Conservation (phyloP, 2,329 filamentous ascomycete genomes). For the Microdochium paspali region DNA sequence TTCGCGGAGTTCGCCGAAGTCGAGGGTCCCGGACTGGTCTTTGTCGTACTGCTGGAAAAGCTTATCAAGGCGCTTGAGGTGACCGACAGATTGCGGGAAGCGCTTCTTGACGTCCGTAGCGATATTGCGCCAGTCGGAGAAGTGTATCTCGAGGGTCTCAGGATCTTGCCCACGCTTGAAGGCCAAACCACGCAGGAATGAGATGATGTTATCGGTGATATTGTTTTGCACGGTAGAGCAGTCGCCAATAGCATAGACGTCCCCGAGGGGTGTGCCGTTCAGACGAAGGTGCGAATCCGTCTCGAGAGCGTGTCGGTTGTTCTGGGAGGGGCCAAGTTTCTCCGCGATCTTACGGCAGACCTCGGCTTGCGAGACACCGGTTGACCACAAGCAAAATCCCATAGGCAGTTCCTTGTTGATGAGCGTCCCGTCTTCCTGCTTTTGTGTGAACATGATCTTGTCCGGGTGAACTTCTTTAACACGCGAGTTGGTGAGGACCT, state of each 20-base stretch:
- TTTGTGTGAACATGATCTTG: conserved; percentile 83
- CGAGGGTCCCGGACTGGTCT: conserved; percentile 84
- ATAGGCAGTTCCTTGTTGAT: conserved; percentile 90
- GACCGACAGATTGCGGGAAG: conserved; percentile 83
- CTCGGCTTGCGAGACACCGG: conserved; percentile 79
- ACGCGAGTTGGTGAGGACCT: conserved; percentile 84
- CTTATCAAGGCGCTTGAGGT: conserved; percentile 81
- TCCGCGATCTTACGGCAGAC: conserved; percentile 68
- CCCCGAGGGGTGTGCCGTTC: conserved; percentile 79
- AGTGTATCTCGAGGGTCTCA: conserved; percentile 76
- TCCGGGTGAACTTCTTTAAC: conserved; percentile 82
- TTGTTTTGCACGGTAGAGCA: conserved; percentile 98
- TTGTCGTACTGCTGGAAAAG: conserved; percentile 89
- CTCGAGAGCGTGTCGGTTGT: conserved; percentile 84
- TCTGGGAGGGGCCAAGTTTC: conserved; percentile 69
- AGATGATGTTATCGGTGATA: conserved; percentile 80
- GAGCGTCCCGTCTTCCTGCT: conserved; percentile 59
- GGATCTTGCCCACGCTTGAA: conserved; percentile 91
- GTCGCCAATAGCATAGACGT: conserved; percentile 94
- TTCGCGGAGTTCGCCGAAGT: conserved; percentile 85
- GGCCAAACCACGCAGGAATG: conserved; percentile 79
- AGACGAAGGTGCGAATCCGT: conserved; percentile 90
- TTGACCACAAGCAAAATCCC: conserved; percentile 97
- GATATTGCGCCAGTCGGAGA: conserved; percentile 79
- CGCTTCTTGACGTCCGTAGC: conserved; percentile 76